Conservation (phyloP, 441 rosid genomes). For the Monsonia emarginata region DNA sequence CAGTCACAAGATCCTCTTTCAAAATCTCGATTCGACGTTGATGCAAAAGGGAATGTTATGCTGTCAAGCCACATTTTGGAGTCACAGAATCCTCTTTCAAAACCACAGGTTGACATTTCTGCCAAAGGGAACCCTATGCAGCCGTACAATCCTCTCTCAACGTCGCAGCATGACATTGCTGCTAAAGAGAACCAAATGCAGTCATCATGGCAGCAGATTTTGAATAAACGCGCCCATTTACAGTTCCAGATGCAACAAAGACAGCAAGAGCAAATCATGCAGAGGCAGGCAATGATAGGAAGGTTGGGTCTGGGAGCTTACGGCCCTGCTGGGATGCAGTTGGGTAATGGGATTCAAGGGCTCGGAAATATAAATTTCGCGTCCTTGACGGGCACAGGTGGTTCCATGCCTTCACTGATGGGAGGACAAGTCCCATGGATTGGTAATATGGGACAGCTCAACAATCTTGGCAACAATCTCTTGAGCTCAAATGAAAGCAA, state of each 20-base stretch:
- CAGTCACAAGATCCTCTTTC: background rate
- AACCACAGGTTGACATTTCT: background rate
- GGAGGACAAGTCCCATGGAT: conserved; percentile 14
- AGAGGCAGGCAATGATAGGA: conserved; percentile 6
- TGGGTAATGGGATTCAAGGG: conserved; percentile 9
- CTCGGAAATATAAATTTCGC: conserved; percentile 1
- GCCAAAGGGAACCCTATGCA: background rate
- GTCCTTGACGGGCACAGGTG: background rate
- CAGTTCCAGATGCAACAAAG: conserved; percentile 15
- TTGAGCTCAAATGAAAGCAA: conserved; percentile 1
- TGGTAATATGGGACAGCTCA: background rate
- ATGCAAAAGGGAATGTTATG: background rate
- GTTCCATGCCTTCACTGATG: background rate
- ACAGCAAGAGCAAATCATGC: conserved; percentile 10
- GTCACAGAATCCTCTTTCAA: background rate
- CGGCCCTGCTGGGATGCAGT: background rate
- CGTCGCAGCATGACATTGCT: background rate
- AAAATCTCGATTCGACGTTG: background rate
- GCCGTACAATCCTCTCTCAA: background rate
- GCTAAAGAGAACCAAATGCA: background rate
- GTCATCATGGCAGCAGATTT: conserved; percentile 4
- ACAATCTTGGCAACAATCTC: conserved; percentile 3
- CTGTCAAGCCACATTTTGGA: too few species aligned
- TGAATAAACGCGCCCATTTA: conserved; percentile 7
- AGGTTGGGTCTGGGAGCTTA: background rate